Evolutionary conservation across 106 monocot genomes (phyloP).

Genomic region (Vanilla planifolia): DNA sequence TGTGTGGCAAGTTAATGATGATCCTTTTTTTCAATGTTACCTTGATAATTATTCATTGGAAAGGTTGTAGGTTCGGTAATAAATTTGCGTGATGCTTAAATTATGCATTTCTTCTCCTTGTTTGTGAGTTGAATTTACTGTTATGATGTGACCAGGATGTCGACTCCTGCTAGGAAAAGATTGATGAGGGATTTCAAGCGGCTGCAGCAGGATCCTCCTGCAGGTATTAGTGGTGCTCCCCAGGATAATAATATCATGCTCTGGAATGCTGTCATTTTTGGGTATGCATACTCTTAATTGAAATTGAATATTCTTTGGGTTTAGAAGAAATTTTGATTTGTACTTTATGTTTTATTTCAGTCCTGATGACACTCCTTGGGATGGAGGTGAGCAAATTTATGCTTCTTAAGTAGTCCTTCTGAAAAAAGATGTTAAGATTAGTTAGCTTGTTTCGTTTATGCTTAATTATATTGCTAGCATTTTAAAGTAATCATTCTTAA

Average conservation of each 20-base stretch:
- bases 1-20: no score
- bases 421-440: background rate
- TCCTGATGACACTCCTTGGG: slow-evolving; percentile 7
- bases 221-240: slow-evolving; percentile 43
- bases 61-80: no score
- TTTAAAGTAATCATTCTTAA: no score
- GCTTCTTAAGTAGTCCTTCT: background rate
- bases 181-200: slow-evolving; percentile 44
- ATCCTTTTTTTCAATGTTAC: no score
- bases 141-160: slow-evolving; percentile 22
- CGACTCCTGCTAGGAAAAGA: slow-evolving; percentile 43
- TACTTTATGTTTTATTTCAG: slow-evolving; percentile 2
- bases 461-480: no score
- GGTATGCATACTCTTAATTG: slow-evolving; percentile 13
- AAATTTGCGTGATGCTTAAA: no score
- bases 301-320: background rate
- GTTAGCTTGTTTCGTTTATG: no score
- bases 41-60: no score
- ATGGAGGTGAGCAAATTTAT: slow-evolving; percentile 4
- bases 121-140: background rate
- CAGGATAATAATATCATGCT: slow-evolving; percentile 47
- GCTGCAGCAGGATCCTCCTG: slow-evolving; percentile 49
- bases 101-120: background rate
- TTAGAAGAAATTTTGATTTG: background rate
- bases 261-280: slow-evolving; percentile 54